These are phyloP conservation scores for Beta macrorhiza DNA, from an alignment of 179 eudicot species.

Conservation along the genomic window DNA sequence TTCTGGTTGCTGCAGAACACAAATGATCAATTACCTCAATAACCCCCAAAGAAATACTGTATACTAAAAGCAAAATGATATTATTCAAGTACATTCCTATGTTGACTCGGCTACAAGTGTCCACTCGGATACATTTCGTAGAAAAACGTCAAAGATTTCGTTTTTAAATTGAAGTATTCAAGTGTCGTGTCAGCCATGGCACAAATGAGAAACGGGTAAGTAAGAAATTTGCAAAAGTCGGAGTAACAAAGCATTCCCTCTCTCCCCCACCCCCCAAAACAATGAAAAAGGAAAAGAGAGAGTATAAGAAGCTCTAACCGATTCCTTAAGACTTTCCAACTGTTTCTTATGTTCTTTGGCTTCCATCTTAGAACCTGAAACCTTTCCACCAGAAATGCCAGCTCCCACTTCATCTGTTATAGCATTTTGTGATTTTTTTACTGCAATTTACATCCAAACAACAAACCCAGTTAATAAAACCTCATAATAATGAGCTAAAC, in stretches of 20 bases:
- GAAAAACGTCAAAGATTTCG: too few species aligned
- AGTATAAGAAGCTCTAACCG: conserved; percentile 35
- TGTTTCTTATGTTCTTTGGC: conserved; percentile 57
- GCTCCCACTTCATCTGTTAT: conserved; percentile 26
- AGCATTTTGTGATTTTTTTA: conserved; percentile 29
- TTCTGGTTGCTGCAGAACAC: conserved; percentile 74
- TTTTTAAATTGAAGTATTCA: too few species aligned
- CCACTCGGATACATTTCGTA: too few species aligned
- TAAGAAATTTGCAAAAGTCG: too few species aligned
- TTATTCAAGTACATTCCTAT: neutral
- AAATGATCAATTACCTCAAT: neutral
- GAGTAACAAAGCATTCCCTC: too few species aligned
- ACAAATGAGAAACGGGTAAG: too few species aligned
- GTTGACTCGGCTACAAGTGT: too few species aligned
- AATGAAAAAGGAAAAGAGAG: conserved; percentile 3
- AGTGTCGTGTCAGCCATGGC: too few species aligned
- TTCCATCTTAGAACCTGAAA: conserved; percentile 27
- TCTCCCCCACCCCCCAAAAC: neutral
- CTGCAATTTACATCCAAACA: conserved; percentile 30
- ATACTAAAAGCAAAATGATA: neutral
- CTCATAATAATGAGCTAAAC: neutral
- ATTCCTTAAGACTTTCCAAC: conserved; percentile 62
- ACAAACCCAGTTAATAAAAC: neutral
- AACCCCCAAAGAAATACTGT: neutral
- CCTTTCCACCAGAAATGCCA: conserved; percentile 23